Conservation (phyloP, 139 green algal genomes). For the Micractinium sp. region DNA sequence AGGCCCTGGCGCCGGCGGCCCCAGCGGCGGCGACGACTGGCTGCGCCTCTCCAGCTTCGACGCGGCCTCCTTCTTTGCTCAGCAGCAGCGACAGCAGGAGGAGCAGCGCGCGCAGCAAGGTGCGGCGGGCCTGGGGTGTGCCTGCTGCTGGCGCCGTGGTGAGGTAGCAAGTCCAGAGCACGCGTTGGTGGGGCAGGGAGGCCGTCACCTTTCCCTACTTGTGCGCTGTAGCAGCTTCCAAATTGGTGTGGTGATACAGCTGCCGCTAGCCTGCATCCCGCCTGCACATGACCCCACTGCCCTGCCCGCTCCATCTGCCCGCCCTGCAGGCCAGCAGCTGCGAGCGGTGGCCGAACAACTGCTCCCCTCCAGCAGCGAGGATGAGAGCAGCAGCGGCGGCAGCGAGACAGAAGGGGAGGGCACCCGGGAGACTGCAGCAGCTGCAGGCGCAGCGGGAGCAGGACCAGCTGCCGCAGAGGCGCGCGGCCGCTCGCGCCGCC, state of each 20-base stretch:
- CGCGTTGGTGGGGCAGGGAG: no score
- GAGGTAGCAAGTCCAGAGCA: no score
- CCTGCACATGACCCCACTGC: not conserved
- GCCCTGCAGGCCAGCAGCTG: conserved; percentile 36
- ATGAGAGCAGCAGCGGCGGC: not conserved
- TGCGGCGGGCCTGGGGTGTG: not conserved
- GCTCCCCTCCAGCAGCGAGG: conserved; percentile 41
- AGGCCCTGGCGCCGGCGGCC: not conserved
- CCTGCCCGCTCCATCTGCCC: not conserved
- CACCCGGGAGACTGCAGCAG: not conserved
- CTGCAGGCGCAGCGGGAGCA: not conserved
- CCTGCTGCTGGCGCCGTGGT: not conserved
- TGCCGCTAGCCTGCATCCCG: not conserved
- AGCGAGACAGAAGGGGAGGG: not conserved
- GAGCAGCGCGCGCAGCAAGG: conserved; percentile 5
- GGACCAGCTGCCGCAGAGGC: not conserved
- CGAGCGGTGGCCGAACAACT: conserved; percentile 26
- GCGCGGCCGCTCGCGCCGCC: not conserved
- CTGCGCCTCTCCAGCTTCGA: conserved; percentile 30
- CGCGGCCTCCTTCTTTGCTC: conserved; percentile 30
- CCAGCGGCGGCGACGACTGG: conserved; percentile 1
- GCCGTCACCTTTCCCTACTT: not conserved
- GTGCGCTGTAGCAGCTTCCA: no score
- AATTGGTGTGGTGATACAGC: no score
- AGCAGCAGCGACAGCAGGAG: conserved; percentile 32